Base-by-base conservation (phyloP, 257 asterid species). In the Salvia splendens region DNA sequence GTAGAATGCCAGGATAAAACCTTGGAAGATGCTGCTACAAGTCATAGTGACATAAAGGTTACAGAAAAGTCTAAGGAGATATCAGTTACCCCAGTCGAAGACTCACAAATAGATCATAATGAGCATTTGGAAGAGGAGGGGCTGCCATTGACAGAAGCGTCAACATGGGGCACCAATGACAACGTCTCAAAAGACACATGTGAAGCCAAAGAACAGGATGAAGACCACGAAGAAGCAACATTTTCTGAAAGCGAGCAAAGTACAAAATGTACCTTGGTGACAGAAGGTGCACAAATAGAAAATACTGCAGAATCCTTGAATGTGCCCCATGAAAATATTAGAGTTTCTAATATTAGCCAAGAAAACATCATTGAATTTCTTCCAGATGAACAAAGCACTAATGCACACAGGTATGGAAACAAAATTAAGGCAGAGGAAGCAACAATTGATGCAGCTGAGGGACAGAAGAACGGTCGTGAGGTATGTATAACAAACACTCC, bases 301-400 rank as follows among this genome's bases (percentile, higher is more conserved):
- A 66, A 52, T 64, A 61, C 73, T n/a, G 49, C 16, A n/a, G 85
- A 78, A 65, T 49, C 78, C 53, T 52, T 65, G 82, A 70, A 64
- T 60, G 68, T 58, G 63, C 65, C 67, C 35, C 28, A 66, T n/a
- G 80, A 61, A 32, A 49, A 41, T 45, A 74, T 64, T 66, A 45
- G 66, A 70, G 72, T 68, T 10, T 50, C 74, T 12, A 42, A 50
- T 17, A 56, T 36, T 20, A 17, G 42, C 63, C 81, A 82, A 65
- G 66, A 75, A 16, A 42, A 58, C n/a, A 56, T 51, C 55, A 54
- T 28, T 64, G 15, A 17, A 35, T 33, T 17, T 35, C 49, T 35
- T 74, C 65, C 43, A 10, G 70, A 71, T 49, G 77, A 78, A 64
- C 59, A 20, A 47, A 62, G 40, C 67, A 30, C 67, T 33, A 7